Evolutionary conservation across 768 basidiomycete species (phyloP).

Genomic region (Lentinula detonsa): DNA sequence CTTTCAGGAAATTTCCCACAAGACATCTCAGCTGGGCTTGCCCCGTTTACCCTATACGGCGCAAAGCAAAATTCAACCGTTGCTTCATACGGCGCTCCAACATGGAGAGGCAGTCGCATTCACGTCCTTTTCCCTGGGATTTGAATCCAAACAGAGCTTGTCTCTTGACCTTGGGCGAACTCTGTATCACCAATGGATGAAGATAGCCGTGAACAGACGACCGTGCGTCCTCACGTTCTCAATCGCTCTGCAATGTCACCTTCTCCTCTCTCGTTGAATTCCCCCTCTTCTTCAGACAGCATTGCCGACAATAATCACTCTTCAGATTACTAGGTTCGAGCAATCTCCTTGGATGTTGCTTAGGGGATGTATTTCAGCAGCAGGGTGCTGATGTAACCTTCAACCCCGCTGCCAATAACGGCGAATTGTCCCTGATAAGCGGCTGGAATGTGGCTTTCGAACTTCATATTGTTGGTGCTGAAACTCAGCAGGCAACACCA

Average conservation of each 20-base stretch:
- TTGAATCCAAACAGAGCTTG: not conserved
- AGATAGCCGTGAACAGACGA: not conserved
- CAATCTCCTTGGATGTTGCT: no score
- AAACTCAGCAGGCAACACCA: not conserved
- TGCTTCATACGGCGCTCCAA: constrained; percentile 58
- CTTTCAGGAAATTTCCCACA: constrained; percentile 68
- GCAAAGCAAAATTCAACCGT: constrained; percentile 52
- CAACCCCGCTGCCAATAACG: no score
- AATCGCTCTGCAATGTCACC: constrained; percentile 4
- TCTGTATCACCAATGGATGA: not conserved
- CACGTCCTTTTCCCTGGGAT: constrained; percentile 21
- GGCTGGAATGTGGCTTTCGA: not conserved
- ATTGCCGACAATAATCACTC: no score
- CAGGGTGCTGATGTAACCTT: no score
- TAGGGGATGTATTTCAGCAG: no score
- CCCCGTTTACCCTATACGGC: constrained; percentile 67
- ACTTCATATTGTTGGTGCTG: not conserved
- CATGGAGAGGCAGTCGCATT: constrained; percentile 46
- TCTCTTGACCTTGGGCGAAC: not conserved
- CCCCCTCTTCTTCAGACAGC: no score
- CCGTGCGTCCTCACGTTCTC: constrained; percentile 6
- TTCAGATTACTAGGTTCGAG: no score
- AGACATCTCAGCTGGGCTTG: constrained; percentile 74
- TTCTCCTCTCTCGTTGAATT: no score
- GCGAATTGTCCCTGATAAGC: no score